Base-by-base conservation (phyloP, 257 asterid genomes). In the Nicotiana paniculata region DNA sequence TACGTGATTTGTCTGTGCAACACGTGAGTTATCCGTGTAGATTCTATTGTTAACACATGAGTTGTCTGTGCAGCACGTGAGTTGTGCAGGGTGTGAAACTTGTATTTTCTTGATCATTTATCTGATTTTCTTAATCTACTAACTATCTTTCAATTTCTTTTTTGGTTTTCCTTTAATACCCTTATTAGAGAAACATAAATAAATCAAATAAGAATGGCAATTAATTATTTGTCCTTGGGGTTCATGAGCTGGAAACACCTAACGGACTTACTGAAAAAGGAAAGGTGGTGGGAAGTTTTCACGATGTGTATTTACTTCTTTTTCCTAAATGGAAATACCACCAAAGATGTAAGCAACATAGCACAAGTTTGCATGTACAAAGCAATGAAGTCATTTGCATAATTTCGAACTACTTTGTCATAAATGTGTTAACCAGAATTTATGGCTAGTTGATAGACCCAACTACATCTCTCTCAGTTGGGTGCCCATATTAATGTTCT, bases 391-490 rank as follows among this genome's bases (percentile, higher is more conserved):
- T 61, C 33, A 61, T 61, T 21, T 21, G 59, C 58, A 26, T 46
- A 82, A 80, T 58, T 61, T 85, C 88, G 81, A 91, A 86, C 93
- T 18, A 85, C 91, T 83, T 81, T 2, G 15, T 77, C 82, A 92
- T 93, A 85, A 93, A 91, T 90, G 91, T 87, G 37, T 75, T 13
- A 1, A 75, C 16, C 3, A 70, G 18, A 89, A 87, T 86, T 92
- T 9, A 91, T 83, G 83, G 84, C 79, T 18, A 24, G 77, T 82
- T 87, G 51, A 78, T 84, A 84, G 75, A 85, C 85, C 92, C 92
- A 91, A 89, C 95, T 84, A 83, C 85, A 74, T 57, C 63, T 57
- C 77, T 83, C 85, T 68, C 86, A 83, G 83, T 86, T 85, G 24
- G 89, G 79, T 82, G 86, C 28, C 32, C 3, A 67, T 93, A 92